Percentiles rank a stretch among this genome's conserved stretches.
Conservation (phyloP, 2,329 filamentous ascomycete genomes). For the Aureobasidium vineae region DNA sequence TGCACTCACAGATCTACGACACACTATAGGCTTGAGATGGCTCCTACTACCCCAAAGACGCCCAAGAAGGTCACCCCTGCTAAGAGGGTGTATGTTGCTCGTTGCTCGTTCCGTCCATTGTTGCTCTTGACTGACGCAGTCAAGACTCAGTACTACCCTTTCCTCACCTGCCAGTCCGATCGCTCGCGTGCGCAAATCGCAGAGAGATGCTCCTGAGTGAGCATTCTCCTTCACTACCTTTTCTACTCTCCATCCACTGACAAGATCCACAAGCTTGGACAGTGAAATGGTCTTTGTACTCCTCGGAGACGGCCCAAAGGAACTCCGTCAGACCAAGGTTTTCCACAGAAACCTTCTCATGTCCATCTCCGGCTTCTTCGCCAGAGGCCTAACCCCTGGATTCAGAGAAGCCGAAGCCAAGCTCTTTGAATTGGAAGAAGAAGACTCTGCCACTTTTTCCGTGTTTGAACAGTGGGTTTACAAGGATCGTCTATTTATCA, state of each 20-base stretch:
- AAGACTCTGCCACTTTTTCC: not conserved
- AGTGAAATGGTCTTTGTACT: not conserved
- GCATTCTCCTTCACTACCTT: not conserved
- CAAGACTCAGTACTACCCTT: not conserved
- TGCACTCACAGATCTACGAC: not conserved
- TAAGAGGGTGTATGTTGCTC: not conserved
- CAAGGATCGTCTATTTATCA: not conserved
- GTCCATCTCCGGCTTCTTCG: slow-evolving; percentile 11
- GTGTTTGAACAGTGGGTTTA: slow-evolving; percentile 9
- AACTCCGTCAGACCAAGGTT: not conserved
- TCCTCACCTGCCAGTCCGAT: not conserved
- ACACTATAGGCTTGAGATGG: not conserved
- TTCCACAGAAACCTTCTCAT: slow-evolving; percentile 17
- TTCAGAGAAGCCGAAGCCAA: not conserved
- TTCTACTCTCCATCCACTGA: not conserved
- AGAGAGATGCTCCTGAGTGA: slow-evolving; percentile 8
- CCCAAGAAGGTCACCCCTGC: not conserved
- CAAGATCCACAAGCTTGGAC: not conserved
- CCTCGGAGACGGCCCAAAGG: not conserved
- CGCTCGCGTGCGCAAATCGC: not conserved
- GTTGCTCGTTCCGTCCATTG: not conserved
- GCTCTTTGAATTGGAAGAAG: not conserved
- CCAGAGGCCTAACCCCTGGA: not conserved
- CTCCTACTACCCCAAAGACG: not conserved
- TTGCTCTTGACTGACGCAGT: not conserved